These are phyloP conservation scores for Malassezia equina DNA, from an alignment of 1,284 basidiomycete species.

Conservation along the genomic window DNA sequence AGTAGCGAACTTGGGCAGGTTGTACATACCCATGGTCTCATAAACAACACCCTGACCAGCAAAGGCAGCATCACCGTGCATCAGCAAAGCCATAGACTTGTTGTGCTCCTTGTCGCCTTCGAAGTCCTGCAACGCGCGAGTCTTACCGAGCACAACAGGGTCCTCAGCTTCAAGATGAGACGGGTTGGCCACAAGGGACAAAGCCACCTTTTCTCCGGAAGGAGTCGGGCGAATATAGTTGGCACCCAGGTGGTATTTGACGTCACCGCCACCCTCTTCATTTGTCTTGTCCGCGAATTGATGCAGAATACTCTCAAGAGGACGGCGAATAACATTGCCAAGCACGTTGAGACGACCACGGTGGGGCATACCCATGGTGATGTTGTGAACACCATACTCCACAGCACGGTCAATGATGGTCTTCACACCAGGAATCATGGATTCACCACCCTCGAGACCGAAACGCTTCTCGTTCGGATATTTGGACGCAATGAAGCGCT, in stretches of 20 bases:
- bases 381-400: slow-evolving; percentile 84
- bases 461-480: slow-evolving; percentile 99
- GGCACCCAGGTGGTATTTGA: slow-evolving; percentile 96
- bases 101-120: slow-evolving; percentile 64
- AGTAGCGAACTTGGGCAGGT: slow-evolving; percentile 85
- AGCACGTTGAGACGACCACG: slow-evolving; percentile 95
- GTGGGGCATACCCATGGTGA: slow-evolving; percentile 99
- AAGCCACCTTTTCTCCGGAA: slow-evolving; percentile 90
- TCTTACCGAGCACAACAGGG: slow-evolving; percentile 95
- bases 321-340: slow-evolving; percentile 96
- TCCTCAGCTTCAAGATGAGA: slow-evolving; percentile 96
- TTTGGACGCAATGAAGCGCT: slow-evolving; percentile 96
- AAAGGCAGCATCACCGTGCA: slow-evolving; percentile 98
- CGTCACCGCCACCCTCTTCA: slow-evolving; percentile 70
- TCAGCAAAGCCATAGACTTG: slow-evolving; percentile 68
- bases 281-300: slow-evolving; percentile 65
- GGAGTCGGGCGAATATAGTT: slow-evolving; percentile 98
- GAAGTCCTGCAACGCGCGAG: slow-evolving; percentile 88
- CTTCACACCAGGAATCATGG: slow-evolving; percentile 98
- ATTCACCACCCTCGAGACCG: slow-evolving; percentile 95
- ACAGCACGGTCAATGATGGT: slow-evolving; percentile 91
- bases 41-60: slow-evolving; percentile 97
- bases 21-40: slow-evolving; percentile 98
- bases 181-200: slow-evolving; percentile 96
- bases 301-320: slow-evolving; percentile 93